Evolutionary conservation across 2,329 filamentous ascomycete species (phyloP), one percentile per base, ranked within the genome.

Genomic region (Diaporthe batatas): DNA sequence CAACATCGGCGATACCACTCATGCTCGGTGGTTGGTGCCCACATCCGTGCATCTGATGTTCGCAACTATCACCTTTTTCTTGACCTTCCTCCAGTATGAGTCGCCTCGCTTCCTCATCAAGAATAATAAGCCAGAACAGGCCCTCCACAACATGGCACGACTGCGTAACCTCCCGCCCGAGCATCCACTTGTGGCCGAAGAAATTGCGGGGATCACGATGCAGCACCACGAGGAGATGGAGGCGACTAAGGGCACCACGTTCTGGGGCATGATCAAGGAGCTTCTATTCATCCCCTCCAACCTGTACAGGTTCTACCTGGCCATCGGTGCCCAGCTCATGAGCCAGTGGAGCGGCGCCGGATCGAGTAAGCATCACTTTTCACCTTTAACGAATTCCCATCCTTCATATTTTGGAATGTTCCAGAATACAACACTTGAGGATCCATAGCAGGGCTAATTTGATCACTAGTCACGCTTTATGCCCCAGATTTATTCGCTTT

Each of bases 391-490:
- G n/a, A n/a, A n/a, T n/a, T n/a, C n/a, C n/a, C n/a, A n/a, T n/a
- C n/a, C n/a, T n/a, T n/a, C n/a, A n/a, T n/a, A n/a, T n/a, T n/a
- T n/a, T n/a, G n/a, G n/a, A n/a, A n/a, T n/a, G n/a, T n/a, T n/a
- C n/a, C n/a, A n/a, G n/a, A n/a, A n/a, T n/a, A n/a, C n/a, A n/a
- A n/a, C n/a, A n/a, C n/a, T n/a, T n/a, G n/a, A n/a, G n/a, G n/a
- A n/a, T n/a, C n/a, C n/a, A n/a, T n/a, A n/a, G n/a, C n/a, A n/a
- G n/a, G n/a, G n/a, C n/a, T n/a, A n/a, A n/a, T n/a, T n/a, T n/a
- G n/a, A n/a, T n/a, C n/a, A n/a, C n/a, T n/a, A n/a, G n/a, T 95
- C 81, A 95, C 93, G 0, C 87, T 95, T 21, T 95, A 95, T 78
- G 93, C 93, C 0, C 89, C 91, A 0, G 89, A 94, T 74, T 89